Evolutionary conservation across 2,329 filamentous ascomycete species (phyloP), one percentile per base, ranked within the genome.

Genomic region (Hymenoscyphus repandus): DNA sequence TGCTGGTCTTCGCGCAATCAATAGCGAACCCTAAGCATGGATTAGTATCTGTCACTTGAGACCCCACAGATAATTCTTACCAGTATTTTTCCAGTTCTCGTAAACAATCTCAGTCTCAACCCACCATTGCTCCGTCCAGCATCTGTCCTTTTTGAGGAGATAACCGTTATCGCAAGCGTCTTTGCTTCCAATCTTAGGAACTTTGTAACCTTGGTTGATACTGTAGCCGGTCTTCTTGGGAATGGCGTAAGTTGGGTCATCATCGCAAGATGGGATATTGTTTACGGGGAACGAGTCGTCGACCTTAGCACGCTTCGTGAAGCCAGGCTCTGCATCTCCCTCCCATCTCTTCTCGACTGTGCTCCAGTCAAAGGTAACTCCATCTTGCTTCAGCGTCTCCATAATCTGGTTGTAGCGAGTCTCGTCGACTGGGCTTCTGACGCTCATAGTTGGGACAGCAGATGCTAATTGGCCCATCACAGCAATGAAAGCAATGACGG

Each of bases 81-180:
- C 34, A 2, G 45, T 39, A 12, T n/a, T 13, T 9, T 20, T 20
- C 45, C 45, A 40, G 1, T 11, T 17, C 5, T 31, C 36, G 9
- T 27, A 32, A 13, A 39, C 34, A 30, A 40, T 39, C 6, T 30
- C 33, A 11, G 36, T 31, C 22, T 47, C 45, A 15, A 40, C 45
- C 33, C 33, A 38, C 10, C 32, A 47, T 11, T 47, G 45, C 32
- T 47, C 45, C 7, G 45, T 38, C 44, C 45, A 38, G n/a, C 13
- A 27, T 10, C 20, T 27, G 5, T 27, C 13, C 17, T n/a, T 22
- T 10, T 22, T 5, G 33, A 12, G 22, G 15, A 15, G 22, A 27
- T 27, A 27, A 27, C 22, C 22, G 22, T 11, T 13, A 6, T 36
- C 18, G 15, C 27, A 30, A 9, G 20, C 18, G 12, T 39, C 36